These are phyloP conservation scores for Letharia lupina DNA, from an alignment of 495 filamentous ascomycete species.

Conservation along the genomic window DNA sequence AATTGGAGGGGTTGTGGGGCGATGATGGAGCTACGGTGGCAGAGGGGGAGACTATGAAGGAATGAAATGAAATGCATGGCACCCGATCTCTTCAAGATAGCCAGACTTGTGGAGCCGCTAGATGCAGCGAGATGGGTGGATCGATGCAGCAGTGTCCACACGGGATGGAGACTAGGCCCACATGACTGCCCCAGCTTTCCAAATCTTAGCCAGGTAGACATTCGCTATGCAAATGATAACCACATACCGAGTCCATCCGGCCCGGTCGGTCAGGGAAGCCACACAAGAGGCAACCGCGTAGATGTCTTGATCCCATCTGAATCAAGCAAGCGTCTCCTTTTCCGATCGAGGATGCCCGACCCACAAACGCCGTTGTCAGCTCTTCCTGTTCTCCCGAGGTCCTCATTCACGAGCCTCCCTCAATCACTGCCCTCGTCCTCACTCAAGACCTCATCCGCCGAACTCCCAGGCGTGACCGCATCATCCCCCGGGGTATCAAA, in stretches of 20 bases:
- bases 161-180: neutral
- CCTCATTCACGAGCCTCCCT: neutral
- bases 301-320: neutral
- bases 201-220: neutral
- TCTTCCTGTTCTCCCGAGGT: neutral
- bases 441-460: constrained; percentile 14
- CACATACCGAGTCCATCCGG: neutral
- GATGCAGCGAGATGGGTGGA: neutral
- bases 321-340: neutral
- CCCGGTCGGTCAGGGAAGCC: neutral
- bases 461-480: constrained; percentile 44
- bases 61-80: constrained; percentile 14
- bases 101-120: neutral
- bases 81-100: neutral
- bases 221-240: neutral
- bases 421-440: constrained; percentile 20
- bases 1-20: constrained; percentile 89
- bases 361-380: neutral
- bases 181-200: neutral
- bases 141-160: neutral
- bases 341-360: neutral
- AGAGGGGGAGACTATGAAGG: constrained; percentile 21
- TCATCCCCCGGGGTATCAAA: constrained; percentile 33
- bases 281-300: neutral
- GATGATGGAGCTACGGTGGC: constrained; percentile 43